Evolutionary conservation across 176 grass and related monocot genomes (phyloP).

Genomic region (Sorghum bicolor): DNA sequence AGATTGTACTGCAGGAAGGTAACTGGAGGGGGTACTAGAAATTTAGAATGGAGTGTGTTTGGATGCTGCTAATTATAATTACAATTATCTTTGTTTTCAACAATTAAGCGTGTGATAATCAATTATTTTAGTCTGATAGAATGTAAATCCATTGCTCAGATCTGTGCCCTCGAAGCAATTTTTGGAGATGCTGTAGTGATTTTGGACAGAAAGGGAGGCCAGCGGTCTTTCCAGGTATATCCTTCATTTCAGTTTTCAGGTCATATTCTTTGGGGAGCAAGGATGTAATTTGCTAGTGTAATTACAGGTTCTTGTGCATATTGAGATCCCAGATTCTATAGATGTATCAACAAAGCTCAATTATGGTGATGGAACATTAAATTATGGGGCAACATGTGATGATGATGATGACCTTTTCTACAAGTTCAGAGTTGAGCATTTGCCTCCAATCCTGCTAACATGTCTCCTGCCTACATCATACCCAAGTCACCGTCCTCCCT

Average conservation of each 20-base stretch:
- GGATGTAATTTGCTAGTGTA: conserved; percentile 20
- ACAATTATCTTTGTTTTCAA: neutral
- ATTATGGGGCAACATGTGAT: conserved; percentile 29
- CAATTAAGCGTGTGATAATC: neutral
- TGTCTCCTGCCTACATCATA: conserved; percentile 61
- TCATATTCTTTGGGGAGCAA: conserved; percentile 15
- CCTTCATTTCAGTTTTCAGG: conserved; percentile 9
- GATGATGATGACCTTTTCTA: conserved; percentile 47
- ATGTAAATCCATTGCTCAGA: conserved; percentile 42
- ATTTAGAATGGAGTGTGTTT: neutral
- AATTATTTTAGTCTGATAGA: conserved; percentile 19
- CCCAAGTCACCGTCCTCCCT: conserved; percentile 51
- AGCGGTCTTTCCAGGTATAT: conserved; percentile 69
- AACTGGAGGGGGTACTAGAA: neutral
- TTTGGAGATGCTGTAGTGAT: conserved; percentile 61
- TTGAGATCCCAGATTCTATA: conserved; percentile 47
- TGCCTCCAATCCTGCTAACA: conserved; percentile 55
- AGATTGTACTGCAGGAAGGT: neutral
- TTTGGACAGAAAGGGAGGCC: conserved; percentile 50
- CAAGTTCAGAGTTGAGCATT: conserved; percentile 57
- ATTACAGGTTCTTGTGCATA: conserved; percentile 47
- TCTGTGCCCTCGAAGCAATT: conserved; percentile 79
- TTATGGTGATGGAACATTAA: conserved; percentile 40
- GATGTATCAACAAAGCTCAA: conserved; percentile 40
- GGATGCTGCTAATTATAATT: neutral